Conservation (phyloP, 257 asterid species). For the Henckelia pumila region DNA sequence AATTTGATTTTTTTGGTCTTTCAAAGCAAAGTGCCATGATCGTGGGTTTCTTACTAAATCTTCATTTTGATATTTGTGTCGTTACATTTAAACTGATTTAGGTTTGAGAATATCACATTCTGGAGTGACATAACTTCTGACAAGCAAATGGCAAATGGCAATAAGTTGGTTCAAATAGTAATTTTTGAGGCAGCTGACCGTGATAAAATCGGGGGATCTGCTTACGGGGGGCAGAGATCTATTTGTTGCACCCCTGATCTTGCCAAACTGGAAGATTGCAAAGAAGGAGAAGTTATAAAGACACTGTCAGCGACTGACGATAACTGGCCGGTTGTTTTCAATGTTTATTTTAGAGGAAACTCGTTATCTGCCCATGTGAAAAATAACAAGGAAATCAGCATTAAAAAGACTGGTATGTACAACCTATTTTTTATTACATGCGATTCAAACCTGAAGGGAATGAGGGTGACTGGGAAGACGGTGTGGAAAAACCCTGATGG, state of each 20-base stretch:
- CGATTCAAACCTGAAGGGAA: slow-evolving; percentile 81
- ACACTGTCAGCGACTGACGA: slow-evolving; percentile 59
- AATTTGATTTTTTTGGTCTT: background rate
- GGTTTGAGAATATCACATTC: slow-evolving; percentile 92
- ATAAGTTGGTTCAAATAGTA: slow-evolving; percentile 81
- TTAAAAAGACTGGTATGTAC: slow-evolving; percentile 87
- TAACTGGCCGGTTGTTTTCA: slow-evolving; percentile 75
- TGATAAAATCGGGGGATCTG: slow-evolving; percentile 94
- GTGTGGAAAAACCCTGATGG: slow-evolving; percentile 95
- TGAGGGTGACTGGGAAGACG: slow-evolving; percentile 80
- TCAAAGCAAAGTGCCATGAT: slow-evolving; percentile 9
- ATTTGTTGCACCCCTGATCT: slow-evolving; percentile 97
- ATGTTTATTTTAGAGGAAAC: slow-evolving; percentile 63
- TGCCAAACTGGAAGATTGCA: slow-evolving; percentile 94
- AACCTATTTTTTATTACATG: slow-evolving; percentile 92
- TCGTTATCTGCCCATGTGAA: slow-evolving; percentile 60
- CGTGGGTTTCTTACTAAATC: background rate
- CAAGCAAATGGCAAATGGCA: slow-evolving; percentile 52
- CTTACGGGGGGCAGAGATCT: slow-evolving; percentile 95
- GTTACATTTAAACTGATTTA: slow-evolving; percentile 28
- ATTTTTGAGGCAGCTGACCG: slow-evolving; percentile 91
- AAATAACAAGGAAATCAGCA: slow-evolving; percentile 59
- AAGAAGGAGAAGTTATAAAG: slow-evolving; percentile 77
- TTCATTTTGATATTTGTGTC: background rate
- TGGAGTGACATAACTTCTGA: slow-evolving; percentile 71